phyloP scores from a whole-genome alignment of 2,329 filamentous ascomycete species.

The Neonectria magnoliae region DNA sequence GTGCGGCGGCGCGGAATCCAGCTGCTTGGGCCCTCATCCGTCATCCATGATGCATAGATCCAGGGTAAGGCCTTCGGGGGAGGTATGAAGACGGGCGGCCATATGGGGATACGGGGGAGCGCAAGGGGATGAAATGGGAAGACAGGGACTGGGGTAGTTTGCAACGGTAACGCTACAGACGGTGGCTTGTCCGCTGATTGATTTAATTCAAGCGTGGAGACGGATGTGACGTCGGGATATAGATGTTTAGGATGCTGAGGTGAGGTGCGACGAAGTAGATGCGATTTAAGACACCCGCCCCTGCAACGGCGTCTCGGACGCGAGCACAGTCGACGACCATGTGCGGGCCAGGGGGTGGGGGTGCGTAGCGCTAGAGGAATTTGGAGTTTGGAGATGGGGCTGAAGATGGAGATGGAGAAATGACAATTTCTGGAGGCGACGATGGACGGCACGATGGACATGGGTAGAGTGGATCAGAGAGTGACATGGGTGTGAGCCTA shows the following conservation, averaged over 20 bases:
- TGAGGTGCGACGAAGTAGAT: constrained; percentile 34
- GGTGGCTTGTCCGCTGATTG: constrained; percentile 16
- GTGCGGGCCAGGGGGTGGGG: not conserved
- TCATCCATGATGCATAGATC: not conserved
- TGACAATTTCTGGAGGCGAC: not conserved
- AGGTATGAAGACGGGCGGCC: not conserved
- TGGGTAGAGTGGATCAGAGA: not conserved
- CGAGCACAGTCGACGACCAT: not conserved
- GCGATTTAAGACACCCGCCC: constrained; percentile 5
- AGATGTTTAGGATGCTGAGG: constrained; percentile 26
- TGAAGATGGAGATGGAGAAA: not conserved
- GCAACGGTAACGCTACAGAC: constrained; percentile 4
- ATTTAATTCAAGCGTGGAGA: constrained; percentile 17
- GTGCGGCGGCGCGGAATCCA: not conserved
- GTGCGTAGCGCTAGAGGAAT: not conserved
- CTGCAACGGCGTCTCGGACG: constrained; percentile 1
- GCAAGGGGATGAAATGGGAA: not conserved
- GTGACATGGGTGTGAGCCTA: constrained; percentile 11
- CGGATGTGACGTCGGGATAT: constrained; percentile 31
- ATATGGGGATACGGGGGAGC: too few relatives aligned
- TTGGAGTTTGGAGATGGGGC: not conserved
- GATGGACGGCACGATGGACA: not conserved
- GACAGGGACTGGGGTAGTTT: constrained; percentile 3
- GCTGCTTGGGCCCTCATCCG: constrained; percentile 9
- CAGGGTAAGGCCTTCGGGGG: constrained; percentile 5